These are phyloP conservation scores for Apiospora sp. DNA, from an alignment of 2,329 filamentous ascomycete species.

Conservation along the genomic window DNA sequence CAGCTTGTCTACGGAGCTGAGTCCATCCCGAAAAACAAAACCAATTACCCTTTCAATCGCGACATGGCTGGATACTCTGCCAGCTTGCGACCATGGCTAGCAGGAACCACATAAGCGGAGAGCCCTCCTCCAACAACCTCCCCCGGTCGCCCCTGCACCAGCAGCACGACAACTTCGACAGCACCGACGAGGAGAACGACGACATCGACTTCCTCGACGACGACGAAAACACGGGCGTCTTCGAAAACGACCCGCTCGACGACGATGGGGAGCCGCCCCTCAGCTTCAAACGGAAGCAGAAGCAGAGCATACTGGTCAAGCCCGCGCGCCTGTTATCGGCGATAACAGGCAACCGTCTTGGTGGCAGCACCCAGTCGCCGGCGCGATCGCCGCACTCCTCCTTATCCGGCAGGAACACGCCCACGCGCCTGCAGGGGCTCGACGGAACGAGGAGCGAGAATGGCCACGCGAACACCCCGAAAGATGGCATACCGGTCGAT, in stretches of 20 bases:
- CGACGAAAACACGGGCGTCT: conserved; percentile 41
- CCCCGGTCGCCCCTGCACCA: conserved; percentile 30
- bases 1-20: neutral
- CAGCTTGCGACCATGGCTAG: conserved; percentile 40
- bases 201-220: conserved; percentile 40
- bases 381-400: conserved; percentile 28
- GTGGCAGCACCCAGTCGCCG: conserved; percentile 22
- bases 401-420: conserved; percentile 35
- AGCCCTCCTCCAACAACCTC: conserved; percentile 27
- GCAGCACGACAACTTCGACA: conserved; percentile 42
- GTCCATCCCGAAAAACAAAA: neutral
- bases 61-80: conserved; percentile 40
- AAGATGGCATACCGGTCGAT: conserved; percentile 66
- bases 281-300: conserved; percentile 77
- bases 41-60: conserved; percentile 25
- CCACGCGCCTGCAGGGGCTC: conserved; percentile 36
- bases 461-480: conserved; percentile 38
- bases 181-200: conserved; percentile 37
- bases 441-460: conserved; percentile 27
- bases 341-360: conserved; percentile 49
- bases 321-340: conserved; percentile 58
- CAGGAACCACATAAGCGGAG: conserved; percentile 39
- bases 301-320: conserved; percentile 54
- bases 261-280: conserved; percentile 53
- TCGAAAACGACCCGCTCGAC: conserved; percentile 65